Conservation (phyloP, 306 rosid genomes). For the Neltuma alba region DNA sequence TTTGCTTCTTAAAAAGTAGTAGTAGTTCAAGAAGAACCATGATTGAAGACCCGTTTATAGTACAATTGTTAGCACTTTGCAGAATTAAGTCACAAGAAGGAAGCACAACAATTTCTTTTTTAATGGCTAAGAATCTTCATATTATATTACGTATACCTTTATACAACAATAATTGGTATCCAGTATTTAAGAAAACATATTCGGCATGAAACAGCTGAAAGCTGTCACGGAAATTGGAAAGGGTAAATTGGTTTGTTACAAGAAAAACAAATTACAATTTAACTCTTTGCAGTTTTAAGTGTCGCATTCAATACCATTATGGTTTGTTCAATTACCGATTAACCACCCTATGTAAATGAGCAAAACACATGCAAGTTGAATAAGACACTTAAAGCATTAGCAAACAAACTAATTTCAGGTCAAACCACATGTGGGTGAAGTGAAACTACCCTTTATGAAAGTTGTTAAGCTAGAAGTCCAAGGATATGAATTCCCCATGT, state of each 20-base stretch:
- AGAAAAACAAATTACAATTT: not conserved
- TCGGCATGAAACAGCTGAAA: not conserved
- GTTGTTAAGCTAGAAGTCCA: not conserved
- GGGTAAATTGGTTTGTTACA: not conserved
- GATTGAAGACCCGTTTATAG: not conserved
- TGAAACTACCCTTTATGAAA: not conserved
- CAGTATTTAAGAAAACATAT: not conserved
- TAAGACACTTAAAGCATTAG: not conserved
- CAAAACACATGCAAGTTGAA: not conserved
- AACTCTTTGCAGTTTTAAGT: not conserved
- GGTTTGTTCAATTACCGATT: not conserved
- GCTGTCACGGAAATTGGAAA: not conserved
- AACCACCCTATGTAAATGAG: not conserved
- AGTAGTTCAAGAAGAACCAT: constrained; percentile 5
- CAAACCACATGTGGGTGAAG: not conserved
- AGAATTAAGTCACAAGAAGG: not conserved
- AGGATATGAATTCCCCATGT: not conserved
- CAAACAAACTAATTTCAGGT: not conserved
- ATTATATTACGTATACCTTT: not conserved
- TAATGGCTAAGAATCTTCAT: not conserved
- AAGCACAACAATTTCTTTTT: not conserved
- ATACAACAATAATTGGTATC: not conserved
- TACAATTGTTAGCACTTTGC: not conserved
- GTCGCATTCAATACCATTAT: not conserved
- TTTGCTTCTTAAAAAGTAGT: constrained; percentile 21